Percentiles rank a stretch among this genome's conserved stretches.
Conservation (phyloP, 495 filamentous ascomycete genomes). For the Neohortaea acidophila region DNA sequence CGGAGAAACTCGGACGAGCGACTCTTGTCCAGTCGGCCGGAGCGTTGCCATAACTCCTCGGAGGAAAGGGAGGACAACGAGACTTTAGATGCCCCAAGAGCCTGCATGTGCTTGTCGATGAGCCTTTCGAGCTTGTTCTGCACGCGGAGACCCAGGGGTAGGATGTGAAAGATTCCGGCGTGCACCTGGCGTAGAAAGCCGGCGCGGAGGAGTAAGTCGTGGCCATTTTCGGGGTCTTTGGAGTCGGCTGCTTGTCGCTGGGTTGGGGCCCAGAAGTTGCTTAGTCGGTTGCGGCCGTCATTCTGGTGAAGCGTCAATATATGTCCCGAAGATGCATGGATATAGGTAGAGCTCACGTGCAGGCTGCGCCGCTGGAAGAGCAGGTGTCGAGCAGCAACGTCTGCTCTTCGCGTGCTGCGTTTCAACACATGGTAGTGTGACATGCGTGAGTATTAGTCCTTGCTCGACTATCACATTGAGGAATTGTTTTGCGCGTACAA, state of each 20-base stretch:
- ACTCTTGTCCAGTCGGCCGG: slow-evolving; percentile 41
- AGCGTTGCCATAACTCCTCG: slow-evolving; percentile 65
- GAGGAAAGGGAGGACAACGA: slow-evolving; percentile 79
- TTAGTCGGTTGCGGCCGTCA: slow-evolving; percentile 48
- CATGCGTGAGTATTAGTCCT: too few species aligned
- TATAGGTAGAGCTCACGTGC: not conserved
- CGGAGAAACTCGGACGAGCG: slow-evolving; percentile 52
- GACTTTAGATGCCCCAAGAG: slow-evolving; percentile 66
- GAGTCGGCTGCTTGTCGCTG: slow-evolving; percentile 44
- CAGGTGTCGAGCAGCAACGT: too few species aligned
- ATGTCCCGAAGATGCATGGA: too few species aligned
- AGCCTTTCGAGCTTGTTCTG: slow-evolving; percentile 76
- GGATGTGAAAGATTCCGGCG: slow-evolving; percentile 80
- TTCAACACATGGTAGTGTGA: too few species aligned
- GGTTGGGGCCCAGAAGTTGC: slow-evolving; percentile 62
- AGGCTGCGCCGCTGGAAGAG: not conserved
- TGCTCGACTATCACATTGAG: too few species aligned
- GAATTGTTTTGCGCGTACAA: too few species aligned
- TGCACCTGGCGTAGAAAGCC: slow-evolving; percentile 79
- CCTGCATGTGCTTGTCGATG: slow-evolving; percentile 79
- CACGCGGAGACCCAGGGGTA: slow-evolving; percentile 78
- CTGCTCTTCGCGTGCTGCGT: too few species aligned
- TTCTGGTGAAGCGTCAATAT: too few species aligned
- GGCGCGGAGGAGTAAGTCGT: slow-evolving; percentile 58
- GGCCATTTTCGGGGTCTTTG: slow-evolving; percentile 38